Percentiles rank a stretch among this genome's conserved stretches.
Conservation (phyloP, 2,329 filamentous ascomycete genomes). For the Hypoxylon sp. region DNA sequence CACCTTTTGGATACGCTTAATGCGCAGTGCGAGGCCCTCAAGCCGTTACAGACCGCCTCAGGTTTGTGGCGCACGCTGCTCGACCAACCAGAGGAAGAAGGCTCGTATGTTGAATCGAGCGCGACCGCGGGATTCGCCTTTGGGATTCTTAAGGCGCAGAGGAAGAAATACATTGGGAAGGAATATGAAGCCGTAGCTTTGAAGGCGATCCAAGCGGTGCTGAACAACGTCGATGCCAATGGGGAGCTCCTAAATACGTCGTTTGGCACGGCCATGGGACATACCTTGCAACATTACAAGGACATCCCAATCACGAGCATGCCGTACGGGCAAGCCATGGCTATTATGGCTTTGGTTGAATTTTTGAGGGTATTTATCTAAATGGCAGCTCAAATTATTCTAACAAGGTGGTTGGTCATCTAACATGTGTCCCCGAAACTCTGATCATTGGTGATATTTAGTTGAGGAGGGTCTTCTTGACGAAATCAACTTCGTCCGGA, state of each 20-base stretch:
- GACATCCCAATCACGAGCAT: constrained; percentile 83
- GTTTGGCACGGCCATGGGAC: constrained; percentile 85
- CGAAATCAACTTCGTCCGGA: constrained; percentile 63
- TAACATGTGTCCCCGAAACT: neutral
- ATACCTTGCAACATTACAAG: constrained; percentile 81
- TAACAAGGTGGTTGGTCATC: neutral
- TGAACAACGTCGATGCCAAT: constrained; percentile 74
- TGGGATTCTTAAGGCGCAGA: constrained; percentile 80
- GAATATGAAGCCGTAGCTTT: constrained; percentile 74
- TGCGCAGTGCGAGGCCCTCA: constrained; percentile 77
- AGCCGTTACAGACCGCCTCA: constrained; percentile 69
- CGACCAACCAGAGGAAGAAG: constrained; percentile 74
- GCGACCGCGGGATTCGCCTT: constrained; percentile 87
- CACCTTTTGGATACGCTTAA: constrained; percentile 75
- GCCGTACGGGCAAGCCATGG: constrained; percentile 90
- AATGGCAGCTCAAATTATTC: constrained; percentile 19
- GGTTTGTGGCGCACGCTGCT: constrained; percentile 84
- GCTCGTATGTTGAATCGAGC: constrained; percentile 82
- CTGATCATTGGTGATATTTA: neutral
- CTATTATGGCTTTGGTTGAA: constrained; percentile 84
- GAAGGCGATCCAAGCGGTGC: constrained; percentile 76
- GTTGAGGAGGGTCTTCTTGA: constrained; percentile 37
- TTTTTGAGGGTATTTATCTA: constrained; percentile 73
- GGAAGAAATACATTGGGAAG: constrained; percentile 77
- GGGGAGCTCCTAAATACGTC: constrained; percentile 82